Evolutionary conservation across 164 flowering plant genomes (phyloP), one percentile per base, ranked within the genome.

Genomic region (Tetracentron sinense): DNA sequence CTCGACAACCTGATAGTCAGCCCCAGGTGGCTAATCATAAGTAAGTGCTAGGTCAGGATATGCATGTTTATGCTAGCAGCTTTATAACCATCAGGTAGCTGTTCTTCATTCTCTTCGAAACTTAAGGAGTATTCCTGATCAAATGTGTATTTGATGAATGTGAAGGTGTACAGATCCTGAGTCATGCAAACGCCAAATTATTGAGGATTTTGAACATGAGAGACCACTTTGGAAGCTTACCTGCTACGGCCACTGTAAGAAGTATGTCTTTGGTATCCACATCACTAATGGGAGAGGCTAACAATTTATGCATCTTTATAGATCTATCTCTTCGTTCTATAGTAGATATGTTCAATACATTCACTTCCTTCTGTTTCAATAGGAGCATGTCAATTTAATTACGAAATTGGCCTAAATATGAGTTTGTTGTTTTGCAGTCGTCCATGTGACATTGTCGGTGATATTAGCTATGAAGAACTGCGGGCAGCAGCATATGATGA

Each of bases 221-320:
- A 83, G 79, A 61, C 98, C 97, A 21, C 77, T 84, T 67, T 93
- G 98, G 98, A 87, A 78, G 82, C 88, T 88, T 57, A 88, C 94
- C 6, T 90, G 97, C 67, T 93, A 90, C 67, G 82, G 85, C 57
- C 98, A 93, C 56, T 57, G 42, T 27, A 84, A 74, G 74, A 29
- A 79, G 89, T 82, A 76, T 69, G 83, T 74, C 72, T 23, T 58
- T 7, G n/a, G 47, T 26, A 2, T n/a, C 62, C 44, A 38, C 5
- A 38, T 8, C 8, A 38, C 44, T 38, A 1, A 38, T 38, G 4
- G 14, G 14, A 38, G 44, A 38, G 14, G 14, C 8, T 38, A 1
- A 8, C 44, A 4, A 33, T 33, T 33, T 4, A n/a, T n/a, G 38
- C 4, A 4, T 33, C 10, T 38, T 8, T 38, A 8, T 38, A 3